A percentile compares a stretch with the other conserved stretches of the same genome.
phyloP scores from a whole-genome alignment of 2,329 filamentous ascomycete species.

The Trichoderma citrinoviride region DNA sequence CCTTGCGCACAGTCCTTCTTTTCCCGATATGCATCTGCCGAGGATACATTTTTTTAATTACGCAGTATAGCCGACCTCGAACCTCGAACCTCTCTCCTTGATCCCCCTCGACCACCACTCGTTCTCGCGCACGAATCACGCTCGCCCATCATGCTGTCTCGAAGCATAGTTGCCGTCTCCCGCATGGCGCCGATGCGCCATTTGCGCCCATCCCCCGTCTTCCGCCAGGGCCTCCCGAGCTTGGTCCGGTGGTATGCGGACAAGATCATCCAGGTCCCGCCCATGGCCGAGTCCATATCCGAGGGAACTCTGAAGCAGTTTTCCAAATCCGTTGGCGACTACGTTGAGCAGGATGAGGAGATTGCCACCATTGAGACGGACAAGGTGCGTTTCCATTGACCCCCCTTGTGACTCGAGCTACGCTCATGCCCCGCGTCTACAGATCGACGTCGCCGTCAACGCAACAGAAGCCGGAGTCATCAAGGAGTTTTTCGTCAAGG shows the following conservation, averaged over 20 bases:
- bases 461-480: constrained; percentile 87
- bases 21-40: constrained; percentile 19
- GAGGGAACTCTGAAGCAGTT: constrained; percentile 97
- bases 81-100: not conserved
- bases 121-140: constrained; percentile 1
- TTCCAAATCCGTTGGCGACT: constrained; percentile 88
- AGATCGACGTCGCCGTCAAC: constrained; percentile 97
- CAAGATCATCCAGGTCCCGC: constrained; percentile 84
- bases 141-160: constrained; percentile 13
- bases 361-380: constrained; percentile 99
- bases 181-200: constrained; percentile 18
- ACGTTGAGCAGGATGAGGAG: constrained; percentile 92
- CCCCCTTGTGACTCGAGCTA: not conserved
- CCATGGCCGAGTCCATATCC: constrained; percentile 98
- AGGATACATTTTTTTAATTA: constrained; percentile 19
- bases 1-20: constrained; percentile 1
- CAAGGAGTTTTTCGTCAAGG: constrained; percentile 85
- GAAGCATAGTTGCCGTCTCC: constrained; percentile 7
- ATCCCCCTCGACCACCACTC: not conserved
- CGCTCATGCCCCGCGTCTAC: not conserved
- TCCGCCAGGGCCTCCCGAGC: constrained; percentile 42
- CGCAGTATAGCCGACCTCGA: not conserved
- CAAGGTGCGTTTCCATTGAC: constrained; percentile 61
- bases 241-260: constrained; percentile 69
- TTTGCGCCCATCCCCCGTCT: constrained; percentile 26